Base-by-base conservation (phyloP, 768 basidiomycete species). In the Kwoniella sp. region DNA sequence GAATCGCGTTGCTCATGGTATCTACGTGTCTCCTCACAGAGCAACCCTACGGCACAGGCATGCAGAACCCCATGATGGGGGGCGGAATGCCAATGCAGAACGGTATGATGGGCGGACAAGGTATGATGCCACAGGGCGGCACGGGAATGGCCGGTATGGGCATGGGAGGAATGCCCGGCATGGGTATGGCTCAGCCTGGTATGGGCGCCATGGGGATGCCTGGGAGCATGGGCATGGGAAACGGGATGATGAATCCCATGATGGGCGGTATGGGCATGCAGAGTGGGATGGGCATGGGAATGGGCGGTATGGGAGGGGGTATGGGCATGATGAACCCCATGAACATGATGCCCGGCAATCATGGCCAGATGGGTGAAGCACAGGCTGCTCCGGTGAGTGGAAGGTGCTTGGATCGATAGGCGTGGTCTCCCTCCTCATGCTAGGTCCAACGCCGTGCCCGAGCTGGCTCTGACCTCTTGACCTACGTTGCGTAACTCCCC, bases 401-500 rank as follows among this genome's bases (percentile, higher is more conserved):
- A 13, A 48, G 73, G 74, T 72, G 74, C 0, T 73, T 75, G 74
- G 70, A 75, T 62, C 74, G n/a, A n/a, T n/a, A n/a, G n/a, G n/a
- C n/a, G n/a, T n/a, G n/a, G n/a, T n/a, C n/a, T n/a, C n/a, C n/a
- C n/a, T n/a, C n/a, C n/a, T n/a, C n/a, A n/a, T n/a, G n/a, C n/a
- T n/a, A n/a, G n/a, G n/a, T n/a, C n/a, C n/a, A n/a, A n/a, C n/a
- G n/a, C n/a, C n/a, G n/a, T n/a, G n/a, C n/a, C n/a, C n/a, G n/a
- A n/a, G n/a, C n/a, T n/a, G n/a, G n/a, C n/a, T n/a, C n/a, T n/a
- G n/a, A n/a, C n/a, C n/a, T n/a, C n/a, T n/a, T n/a, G n/a, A n/a
- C 7, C 34, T 37, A 37, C 13, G 13, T 34, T 34, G 34, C 13
- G 34, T 34, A 34, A 13, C 34, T 34, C n/a, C 30, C n/a, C 41